Percentiles rank a stretch among this genome's conserved stretches.
Evolutionary conservation across 805 yeast genomes (phyloP).

Genomic region (Myxozyma nipponensis): DNA sequence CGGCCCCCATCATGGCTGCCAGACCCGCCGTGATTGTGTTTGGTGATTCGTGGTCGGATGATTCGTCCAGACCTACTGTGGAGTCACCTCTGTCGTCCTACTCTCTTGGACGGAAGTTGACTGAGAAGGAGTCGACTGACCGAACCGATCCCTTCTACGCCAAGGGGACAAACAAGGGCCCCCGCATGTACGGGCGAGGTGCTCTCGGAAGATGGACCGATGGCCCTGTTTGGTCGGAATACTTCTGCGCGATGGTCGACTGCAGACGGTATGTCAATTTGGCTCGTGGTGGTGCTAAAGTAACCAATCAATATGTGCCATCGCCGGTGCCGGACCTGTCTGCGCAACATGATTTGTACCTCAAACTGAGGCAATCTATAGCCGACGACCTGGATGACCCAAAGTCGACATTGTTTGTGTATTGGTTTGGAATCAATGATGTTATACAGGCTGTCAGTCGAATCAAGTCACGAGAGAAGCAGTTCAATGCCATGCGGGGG

Average conservation of each 20-base stretch:
- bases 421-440: conserved; percentile 25
- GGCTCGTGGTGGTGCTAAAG: conserved; percentile 26
- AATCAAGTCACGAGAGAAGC: conserved; percentile 2
- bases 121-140: not conserved
- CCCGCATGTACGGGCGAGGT: conserved; percentile 17
- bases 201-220: conserved; percentile 23
- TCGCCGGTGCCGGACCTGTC: conserved; percentile 24
- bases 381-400: conserved; percentile 1
- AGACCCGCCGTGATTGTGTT: conserved; percentile 13
- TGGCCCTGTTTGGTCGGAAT: conserved; percentile 26
- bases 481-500: conserved; percentile 12
- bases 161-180: conserved; percentile 1
- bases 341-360: conserved; percentile 5
- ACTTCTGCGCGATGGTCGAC: conserved; percentile 8
- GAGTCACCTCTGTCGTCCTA: not conserved
- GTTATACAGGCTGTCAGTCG: conserved; percentile 13
- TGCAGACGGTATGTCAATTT: conserved; percentile 17
- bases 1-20: not conserved
- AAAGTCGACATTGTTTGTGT: conserved; percentile 14
- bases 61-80: not conserved
- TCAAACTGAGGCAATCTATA: not conserved
- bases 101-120: not conserved
- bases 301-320: conserved; percentile 11
- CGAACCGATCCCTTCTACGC: not conserved
- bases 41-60: conserved; percentile 28